Evolutionary conservation across 2,329 filamentous ascomycete species (phyloP).

Genomic region (Chaetomium strumarium): DNA sequence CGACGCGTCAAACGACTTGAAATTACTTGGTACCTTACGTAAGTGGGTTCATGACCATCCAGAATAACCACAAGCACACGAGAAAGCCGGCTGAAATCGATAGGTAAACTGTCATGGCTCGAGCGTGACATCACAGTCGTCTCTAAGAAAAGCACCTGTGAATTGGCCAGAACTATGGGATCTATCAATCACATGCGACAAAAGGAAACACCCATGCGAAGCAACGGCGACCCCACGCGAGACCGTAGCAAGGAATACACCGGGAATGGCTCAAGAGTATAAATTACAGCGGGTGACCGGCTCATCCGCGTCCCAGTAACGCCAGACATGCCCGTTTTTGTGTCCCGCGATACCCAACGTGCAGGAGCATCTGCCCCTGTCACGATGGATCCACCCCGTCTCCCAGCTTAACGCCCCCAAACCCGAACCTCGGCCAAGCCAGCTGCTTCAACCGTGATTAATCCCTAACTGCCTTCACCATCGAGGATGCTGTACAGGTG

Average conservation of each 20-base stretch:
- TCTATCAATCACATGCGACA: conserved; percentile 37
- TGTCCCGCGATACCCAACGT: conserved; percentile 22
- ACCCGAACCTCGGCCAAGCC: conserved; percentile 25
- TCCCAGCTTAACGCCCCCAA: conserved; percentile 41
- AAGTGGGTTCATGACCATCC: too few relatives aligned
- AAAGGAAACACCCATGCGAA: conserved; percentile 28
- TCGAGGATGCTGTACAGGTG: conserved; percentile 30
- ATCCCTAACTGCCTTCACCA: conserved; percentile 37
- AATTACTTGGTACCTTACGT: too few relatives aligned
- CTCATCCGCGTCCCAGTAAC: conserved; percentile 26
- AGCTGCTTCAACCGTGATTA: conserved; percentile 25
- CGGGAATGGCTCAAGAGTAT: conserved; percentile 54
- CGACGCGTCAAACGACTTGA: too few relatives aligned
- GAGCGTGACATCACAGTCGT: background rate
- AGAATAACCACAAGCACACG: too few relatives aligned
- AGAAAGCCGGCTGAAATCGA: too few relatives aligned
- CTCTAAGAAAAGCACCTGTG: conserved; percentile 19
- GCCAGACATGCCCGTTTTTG: conserved; percentile 25
- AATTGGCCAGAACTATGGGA: conserved; percentile 20
- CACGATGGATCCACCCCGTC: conserved; percentile 38
- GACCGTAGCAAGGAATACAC: conserved; percentile 34
- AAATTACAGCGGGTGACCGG: conserved; percentile 54
- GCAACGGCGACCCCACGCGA: conserved; percentile 28
- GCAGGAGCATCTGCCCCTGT: conserved; percentile 23
- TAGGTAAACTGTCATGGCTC: too few relatives aligned